Conservation (phyloP, 345 rosid genomes). For the Mercurialis annua region DNA sequence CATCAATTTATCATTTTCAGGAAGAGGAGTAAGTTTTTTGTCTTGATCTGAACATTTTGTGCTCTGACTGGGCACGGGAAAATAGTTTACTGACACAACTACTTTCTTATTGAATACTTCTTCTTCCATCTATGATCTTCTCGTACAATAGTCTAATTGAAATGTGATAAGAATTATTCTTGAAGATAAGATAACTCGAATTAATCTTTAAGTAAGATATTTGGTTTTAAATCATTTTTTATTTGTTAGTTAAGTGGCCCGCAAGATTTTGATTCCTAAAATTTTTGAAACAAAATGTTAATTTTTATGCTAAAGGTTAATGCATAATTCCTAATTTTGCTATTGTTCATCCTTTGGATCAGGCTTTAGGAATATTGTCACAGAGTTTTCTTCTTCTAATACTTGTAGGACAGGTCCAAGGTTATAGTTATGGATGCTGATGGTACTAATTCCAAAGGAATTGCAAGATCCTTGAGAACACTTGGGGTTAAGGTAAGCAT, state of each 20-base stretch:
- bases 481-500: slow-evolving; percentile 70
- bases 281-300: neutral
- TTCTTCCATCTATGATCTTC: neutral
- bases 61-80: neutral
- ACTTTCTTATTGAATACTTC: neutral
- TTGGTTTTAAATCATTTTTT: neutral
- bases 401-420: slow-evolving; percentile 93
- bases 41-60: slow-evolving; percentile 11
- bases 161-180: slow-evolving; percentile 3
- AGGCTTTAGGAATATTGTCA: slow-evolving; percentile 22
- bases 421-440: slow-evolving; percentile 93
- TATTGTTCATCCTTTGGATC: neutral
- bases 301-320: neutral
- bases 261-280: neutral
- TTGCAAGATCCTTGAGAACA: slow-evolving; percentile 89
- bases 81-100: neutral
- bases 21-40: slow-evolving; percentile 1
- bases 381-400: slow-evolving; percentile 37
- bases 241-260: neutral
- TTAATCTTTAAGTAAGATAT: too few species aligned
- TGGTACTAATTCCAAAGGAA: slow-evolving; percentile 76
- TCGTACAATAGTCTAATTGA: neutral
- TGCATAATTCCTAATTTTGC: slow-evolving; percentile 2
- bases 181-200: neutral
- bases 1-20: neutral